These are phyloP conservation scores for Leccinellum rugosiceps DNA, from an alignment of 768 basidiomycete species.

Conservation along the genomic window DNA sequence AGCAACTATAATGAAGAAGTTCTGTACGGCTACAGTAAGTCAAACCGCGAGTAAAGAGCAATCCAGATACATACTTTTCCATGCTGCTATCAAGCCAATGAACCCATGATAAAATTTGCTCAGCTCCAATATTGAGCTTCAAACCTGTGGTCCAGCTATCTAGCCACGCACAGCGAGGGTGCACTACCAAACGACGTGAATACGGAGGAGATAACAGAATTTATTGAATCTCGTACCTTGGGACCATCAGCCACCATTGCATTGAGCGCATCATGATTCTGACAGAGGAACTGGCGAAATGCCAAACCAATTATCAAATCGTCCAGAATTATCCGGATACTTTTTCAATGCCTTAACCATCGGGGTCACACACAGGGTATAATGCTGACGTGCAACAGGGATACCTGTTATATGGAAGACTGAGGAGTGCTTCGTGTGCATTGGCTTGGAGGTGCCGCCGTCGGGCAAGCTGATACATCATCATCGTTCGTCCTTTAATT, in stretches of 20 bases:
- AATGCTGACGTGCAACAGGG: conserved; percentile 9
- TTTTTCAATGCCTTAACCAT: conserved; percentile 86
- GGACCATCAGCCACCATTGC: conserved; percentile 32
- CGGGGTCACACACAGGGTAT: not conserved
- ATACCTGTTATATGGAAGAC: conserved; percentile 68
- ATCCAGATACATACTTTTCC: conserved; percentile 60
- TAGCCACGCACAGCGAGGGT: conserved; percentile 57
- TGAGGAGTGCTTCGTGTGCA: conserved; percentile 36
- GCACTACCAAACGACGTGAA: conserved; percentile 12
- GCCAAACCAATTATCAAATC: conserved; percentile 84
- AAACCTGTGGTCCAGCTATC: conserved; percentile 95
- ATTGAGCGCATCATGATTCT: conserved; percentile 55
- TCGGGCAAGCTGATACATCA: conserved; percentile 40
- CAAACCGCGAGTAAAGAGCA: not conserved
- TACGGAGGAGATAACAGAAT: not conserved
- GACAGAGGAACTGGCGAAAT: conserved; percentile 64
- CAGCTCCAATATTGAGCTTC: conserved; percentile 94
- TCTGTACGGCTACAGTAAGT: conserved; percentile 9
- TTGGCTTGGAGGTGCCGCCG: conserved; percentile 34
- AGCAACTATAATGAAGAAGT: conserved; percentile 23
- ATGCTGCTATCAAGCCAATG: conserved; percentile 57
- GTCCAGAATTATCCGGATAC: conserved; percentile 86
- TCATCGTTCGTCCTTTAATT: conserved; percentile 51
- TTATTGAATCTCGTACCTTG: conserved; percentile 35
- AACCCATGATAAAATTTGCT: conserved; percentile 77